Percentiles rank a stretch among this genome's conserved stretches.
These are phyloP conservation scores for Melastoma candidum DNA, from an alignment of 441 rosid species.

Conservation along the genomic window DNA sequence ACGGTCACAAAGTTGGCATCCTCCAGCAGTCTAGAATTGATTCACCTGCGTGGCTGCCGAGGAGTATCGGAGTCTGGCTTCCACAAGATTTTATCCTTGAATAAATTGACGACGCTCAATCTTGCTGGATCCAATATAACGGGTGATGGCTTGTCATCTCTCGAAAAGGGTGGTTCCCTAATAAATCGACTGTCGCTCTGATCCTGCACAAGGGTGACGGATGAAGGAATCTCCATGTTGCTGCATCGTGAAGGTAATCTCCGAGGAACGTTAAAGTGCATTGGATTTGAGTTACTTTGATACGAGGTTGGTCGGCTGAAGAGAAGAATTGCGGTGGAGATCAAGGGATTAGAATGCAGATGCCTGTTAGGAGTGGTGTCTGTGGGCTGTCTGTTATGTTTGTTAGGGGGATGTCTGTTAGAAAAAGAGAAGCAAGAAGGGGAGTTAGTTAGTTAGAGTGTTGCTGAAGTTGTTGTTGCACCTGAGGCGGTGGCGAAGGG, in stretches of 20 bases:
- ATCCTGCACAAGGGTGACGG: constrained; percentile 55
- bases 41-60: constrained; percentile 53
- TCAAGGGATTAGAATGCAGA: too few species aligned
- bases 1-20: constrained; percentile 37
- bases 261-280: constrained; percentile 28
- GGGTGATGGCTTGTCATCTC: constrained; percentile 37
- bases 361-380: too few species aligned
- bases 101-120: constrained; percentile 33
- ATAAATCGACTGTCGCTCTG: constrained; percentile 41
- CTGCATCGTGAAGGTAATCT: constrained; percentile 33
- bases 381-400: too few species aligned
- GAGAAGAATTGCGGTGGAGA: too few species aligned
- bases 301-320: too few species aligned
- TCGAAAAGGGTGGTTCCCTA: constrained; percentile 35
- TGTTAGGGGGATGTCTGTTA: too few species aligned
- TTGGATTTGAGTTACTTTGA: constrained; percentile 47
- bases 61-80: constrained; percentile 53
- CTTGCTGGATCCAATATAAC: constrained; percentile 62
- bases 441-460: too few species aligned
- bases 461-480: too few species aligned
- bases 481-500: too few species aligned
- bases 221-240: constrained; percentile 44
- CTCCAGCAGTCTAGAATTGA: constrained; percentile 41
- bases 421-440: too few species aligned
- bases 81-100: constrained; percentile 29